Conservation (phyloP, 129 eudicot species). For the Ambrosia trifida region DNA sequence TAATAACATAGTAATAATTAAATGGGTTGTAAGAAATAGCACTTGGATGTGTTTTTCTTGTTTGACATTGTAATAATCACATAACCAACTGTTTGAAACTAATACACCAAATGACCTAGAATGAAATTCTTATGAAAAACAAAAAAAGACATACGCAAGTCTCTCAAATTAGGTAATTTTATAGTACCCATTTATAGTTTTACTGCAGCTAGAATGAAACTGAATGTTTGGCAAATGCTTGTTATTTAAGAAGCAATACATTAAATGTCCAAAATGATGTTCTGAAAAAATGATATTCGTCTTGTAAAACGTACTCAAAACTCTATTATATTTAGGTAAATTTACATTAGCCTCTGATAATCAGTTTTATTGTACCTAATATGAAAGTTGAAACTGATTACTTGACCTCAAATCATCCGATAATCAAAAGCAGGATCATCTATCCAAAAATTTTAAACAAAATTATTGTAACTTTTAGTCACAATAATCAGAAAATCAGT, state of each 20-base stretch:
- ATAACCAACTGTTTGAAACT: not conserved
- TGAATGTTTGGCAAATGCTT: not conserved
- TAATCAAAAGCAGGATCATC: not conserved
- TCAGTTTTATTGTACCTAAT: not conserved
- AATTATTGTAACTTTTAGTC: not conserved
- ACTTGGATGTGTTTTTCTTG: not conserved
- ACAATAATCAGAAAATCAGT: not conserved
- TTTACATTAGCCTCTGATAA: not conserved
- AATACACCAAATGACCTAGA: not conserved
- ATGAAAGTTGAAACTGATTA: not conserved
- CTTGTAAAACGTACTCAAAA: not conserved
- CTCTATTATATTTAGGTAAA: not conserved
- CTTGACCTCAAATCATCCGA: not conserved
- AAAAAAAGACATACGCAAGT: not conserved
- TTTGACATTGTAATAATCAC: not conserved
- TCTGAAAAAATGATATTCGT: not conserved
- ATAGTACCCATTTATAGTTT: not conserved
- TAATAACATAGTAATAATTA: not conserved
- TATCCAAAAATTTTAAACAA: not conserved
- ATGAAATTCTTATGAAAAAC: not conserved
- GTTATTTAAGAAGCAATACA: too few relatives aligned
- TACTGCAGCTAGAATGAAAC: conserved; percentile 1
- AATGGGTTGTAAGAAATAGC: not conserved
- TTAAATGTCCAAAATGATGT: too few relatives aligned
- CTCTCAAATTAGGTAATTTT: not conserved